Percentiles rank a stretch among this genome's conserved stretches.
These are phyloP conservation scores for Amanita molliuscula DNA, from an alignment of 768 basidiomycete genomes.

Conservation along the genomic window DNA sequence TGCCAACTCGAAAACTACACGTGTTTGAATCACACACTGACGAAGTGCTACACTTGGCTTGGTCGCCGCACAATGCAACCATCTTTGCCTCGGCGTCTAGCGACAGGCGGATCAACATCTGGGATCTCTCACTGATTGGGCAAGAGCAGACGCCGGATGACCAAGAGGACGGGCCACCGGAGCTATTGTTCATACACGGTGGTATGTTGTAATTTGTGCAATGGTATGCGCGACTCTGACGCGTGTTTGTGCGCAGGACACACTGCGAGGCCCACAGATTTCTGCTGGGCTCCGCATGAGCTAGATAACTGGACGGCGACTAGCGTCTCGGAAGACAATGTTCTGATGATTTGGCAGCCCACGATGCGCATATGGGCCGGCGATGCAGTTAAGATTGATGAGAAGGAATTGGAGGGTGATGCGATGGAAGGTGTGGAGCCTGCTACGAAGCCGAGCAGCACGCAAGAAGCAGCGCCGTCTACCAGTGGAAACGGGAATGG, in stretches of 20 bases:
- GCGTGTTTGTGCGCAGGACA: constrained; percentile 48
- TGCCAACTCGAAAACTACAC: constrained; percentile 69
- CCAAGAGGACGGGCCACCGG: constrained; percentile 96
- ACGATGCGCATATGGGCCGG: constrained; percentile 91
- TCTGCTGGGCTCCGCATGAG: constrained; percentile 87
- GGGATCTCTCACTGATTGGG: constrained; percentile 89
- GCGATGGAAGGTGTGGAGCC: constrained; percentile 68
- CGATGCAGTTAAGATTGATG: constrained; percentile 76
- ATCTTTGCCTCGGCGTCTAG: constrained; percentile 93
- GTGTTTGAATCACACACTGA: constrained; percentile 90
- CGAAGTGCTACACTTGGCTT: constrained; percentile 87
- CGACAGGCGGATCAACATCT: constrained; percentile 88
- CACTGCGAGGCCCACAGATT: constrained; percentile 84
- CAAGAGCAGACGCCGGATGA: constrained; percentile 97
- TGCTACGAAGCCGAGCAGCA: constrained; percentile 15
- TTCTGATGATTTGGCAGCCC: constrained; percentile 96
- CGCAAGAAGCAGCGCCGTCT: background rate
- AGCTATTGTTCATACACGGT: constrained; percentile 92
- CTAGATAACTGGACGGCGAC: constrained; percentile 78
- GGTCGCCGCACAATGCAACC: constrained; percentile 90
- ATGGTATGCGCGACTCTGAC: background rate
- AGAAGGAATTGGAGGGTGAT: constrained; percentile 76
- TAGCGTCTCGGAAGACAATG: constrained; percentile 93
- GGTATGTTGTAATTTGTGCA: constrained; percentile 36
- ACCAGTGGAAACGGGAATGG: constrained; percentile 18